Percentiles rank a stretch among this genome's conserved stretches.
Conservation (phyloP, 345 rosid genomes). For the Euclidium syriacum region DNA sequence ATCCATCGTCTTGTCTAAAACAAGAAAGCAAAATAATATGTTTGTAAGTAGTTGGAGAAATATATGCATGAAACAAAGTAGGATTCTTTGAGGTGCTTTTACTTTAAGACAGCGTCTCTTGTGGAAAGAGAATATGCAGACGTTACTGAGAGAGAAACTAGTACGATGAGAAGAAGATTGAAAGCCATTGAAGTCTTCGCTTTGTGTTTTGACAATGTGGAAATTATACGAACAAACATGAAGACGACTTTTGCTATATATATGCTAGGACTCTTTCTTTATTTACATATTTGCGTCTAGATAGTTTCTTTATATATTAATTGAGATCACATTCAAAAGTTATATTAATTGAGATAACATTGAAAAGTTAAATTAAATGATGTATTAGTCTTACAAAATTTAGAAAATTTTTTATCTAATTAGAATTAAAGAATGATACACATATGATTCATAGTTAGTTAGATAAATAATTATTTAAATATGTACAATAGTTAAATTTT, state of each 20-base stretch:
- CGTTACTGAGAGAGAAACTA: background rate
- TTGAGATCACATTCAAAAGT: too few species aligned
- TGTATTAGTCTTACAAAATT: too few species aligned
- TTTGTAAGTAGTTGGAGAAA: background rate
- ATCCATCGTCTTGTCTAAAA: slow-evolving; percentile 15
- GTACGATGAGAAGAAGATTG: background rate
- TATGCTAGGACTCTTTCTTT: too few species aligned
- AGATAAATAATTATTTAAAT: too few species aligned
- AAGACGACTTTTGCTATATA: background rate
- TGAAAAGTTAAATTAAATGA: too few species aligned
- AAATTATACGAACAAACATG: background rate
- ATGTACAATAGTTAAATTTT: too few species aligned
- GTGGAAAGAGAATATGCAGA: background rate
- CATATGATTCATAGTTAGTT: too few species aligned
- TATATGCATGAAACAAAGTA: background rate
- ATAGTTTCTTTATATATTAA: too few species aligned
- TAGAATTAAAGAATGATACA: too few species aligned
- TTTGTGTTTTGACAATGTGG: slow-evolving; percentile 3
- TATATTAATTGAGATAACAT: too few species aligned
- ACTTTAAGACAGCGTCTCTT: slow-evolving; percentile 2
- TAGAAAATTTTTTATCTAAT: too few species aligned
- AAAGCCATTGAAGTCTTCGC: slow-evolving; percentile 4
- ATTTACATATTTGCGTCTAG: too few species aligned
- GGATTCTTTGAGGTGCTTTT: background rate
- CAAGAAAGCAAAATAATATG: background rate